Percentiles rank a stretch among this genome's conserved stretches.
phyloP scores from a whole-genome alignment of 2,329 filamentous ascomycete genomes.

The Colletotrichum sp. region DNA sequence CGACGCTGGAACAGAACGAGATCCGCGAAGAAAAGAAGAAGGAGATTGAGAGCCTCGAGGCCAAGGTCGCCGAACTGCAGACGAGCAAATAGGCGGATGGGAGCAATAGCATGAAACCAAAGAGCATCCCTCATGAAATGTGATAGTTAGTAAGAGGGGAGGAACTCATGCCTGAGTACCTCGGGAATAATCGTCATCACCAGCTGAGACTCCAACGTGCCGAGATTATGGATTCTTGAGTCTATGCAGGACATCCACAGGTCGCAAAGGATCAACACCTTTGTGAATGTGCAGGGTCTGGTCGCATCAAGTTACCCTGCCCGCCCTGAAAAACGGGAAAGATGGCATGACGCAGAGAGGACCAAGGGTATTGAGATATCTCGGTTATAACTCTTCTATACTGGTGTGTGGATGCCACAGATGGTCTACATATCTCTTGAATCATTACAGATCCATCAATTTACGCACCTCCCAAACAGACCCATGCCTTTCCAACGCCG shows the following conservation, averaged over 20 bases:
- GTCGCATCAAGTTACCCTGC: not conserved
- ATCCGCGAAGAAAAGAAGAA: slow-evolving; percentile 53
- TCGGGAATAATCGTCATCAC: not conserved
- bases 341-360: not conserved
- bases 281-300: not conserved
- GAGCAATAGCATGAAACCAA: not conserved
- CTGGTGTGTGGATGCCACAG: not conserved
- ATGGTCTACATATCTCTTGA: not conserved
- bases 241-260: not conserved
- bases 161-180: not conserved
- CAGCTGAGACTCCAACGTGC: not conserved
- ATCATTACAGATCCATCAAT: not conserved
- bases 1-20: slow-evolving; percentile 77
- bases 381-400: not conserved
- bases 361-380: not conserved
- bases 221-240: not conserved
- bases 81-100: not conserved
- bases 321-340: not conserved
- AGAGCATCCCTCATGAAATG: not conserved
- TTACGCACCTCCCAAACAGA: not conserved
- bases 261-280: not conserved
- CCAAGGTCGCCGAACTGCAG: slow-evolving; percentile 40
- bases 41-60: slow-evolving; percentile 41
- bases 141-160: not conserved
- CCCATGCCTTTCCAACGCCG: slow-evolving; percentile 1